phyloP scores from a whole-genome alignment of 1,284 basidiomycete species.

The Leccinum cinnamomeum region DNA sequence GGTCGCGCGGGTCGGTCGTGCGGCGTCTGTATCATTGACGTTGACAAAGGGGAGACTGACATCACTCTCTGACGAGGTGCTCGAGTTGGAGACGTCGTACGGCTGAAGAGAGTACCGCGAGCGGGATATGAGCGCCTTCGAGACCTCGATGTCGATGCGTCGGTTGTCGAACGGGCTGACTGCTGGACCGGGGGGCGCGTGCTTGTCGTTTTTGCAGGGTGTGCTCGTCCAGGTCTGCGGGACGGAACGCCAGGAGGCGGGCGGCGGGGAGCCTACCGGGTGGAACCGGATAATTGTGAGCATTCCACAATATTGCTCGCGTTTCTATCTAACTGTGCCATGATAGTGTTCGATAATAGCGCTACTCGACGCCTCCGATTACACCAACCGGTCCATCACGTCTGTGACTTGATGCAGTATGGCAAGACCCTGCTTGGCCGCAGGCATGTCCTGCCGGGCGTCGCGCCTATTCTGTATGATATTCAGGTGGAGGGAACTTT shows the following conservation, averaged over 20 bases:
- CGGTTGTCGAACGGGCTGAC: slow-evolving; percentile 10
- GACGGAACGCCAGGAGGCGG: slow-evolving; percentile 19
- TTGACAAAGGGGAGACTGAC: slow-evolving; percentile 1
- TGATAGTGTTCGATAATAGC: too few relatives aligned
- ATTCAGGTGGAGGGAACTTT: too few relatives aligned
- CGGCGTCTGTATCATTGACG: neutral
- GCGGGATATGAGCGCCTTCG: slow-evolving; percentile 27
- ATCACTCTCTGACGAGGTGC: neutral
- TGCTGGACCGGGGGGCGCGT: neutral
- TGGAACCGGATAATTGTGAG: too few relatives aligned
- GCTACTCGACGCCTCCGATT: too few relatives aligned
- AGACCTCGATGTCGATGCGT: slow-evolving; percentile 11
- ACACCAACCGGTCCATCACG: too few relatives aligned
- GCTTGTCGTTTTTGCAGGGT: slow-evolving; percentile 15
- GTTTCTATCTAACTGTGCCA: too few relatives aligned
- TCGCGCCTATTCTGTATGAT: too few relatives aligned
- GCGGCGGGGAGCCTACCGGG: slow-evolving; percentile 19
- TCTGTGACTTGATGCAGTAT: too few relatives aligned
- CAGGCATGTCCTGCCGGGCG: too few relatives aligned
- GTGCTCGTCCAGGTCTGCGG: slow-evolving; percentile 31
- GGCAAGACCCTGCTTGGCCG: too few relatives aligned
- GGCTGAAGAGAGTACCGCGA: slow-evolving; percentile 19
- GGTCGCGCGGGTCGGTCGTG: neutral
- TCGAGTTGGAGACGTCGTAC: slow-evolving; percentile 11
- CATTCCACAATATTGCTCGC: too few relatives aligned